Base-by-base conservation (phyloP, 768 basidiomycete genomes). In the Inosperma sp. region DNA sequence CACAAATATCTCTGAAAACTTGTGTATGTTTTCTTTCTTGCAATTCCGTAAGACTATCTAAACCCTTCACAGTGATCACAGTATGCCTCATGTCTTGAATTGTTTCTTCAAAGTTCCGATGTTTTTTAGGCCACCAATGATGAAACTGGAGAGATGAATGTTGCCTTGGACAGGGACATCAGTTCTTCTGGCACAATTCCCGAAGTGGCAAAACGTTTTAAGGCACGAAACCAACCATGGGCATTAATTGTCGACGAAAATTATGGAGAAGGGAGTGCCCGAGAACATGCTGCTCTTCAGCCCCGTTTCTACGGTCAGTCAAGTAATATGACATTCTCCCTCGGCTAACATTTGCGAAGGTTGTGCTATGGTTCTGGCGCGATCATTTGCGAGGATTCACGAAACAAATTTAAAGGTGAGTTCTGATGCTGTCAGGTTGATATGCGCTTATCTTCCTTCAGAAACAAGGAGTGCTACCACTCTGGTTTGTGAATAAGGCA, bases 361-460 rank as follows among this genome's bases (percentile, higher is more conserved):
- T 14, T 93, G 92, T 61, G 80, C 78, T 5, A 72, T 93, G 74
- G 93, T 97, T 59, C 66, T 96, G 50, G 93, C 93, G 0, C 77
- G 93, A 17, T 97, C 93, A 2, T 97, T 99, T 62, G 96, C 96
- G 57, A 86, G 96, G 44, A 99, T 99, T 44, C 96, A 99, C 65
- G 96, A 98, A 72, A 95, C 94, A 5, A 97, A 97, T 67, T 70
- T 97, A 51, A 96, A 96, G 75, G 92, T 88, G 55, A 31, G 76
- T n/a, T 21, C 23, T 16, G 42, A 44, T 31, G 16, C 2, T 25
- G 33, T 27, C 30, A 41, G 21, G 14, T 5, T n/a, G 25, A 42
- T 9, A 35, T 27, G 8, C 9, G 29, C 14, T 16, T 8, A 31
- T 43, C 7, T 23, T n/a, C n/a, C 27, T 62, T 19, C 65, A 94